These are phyloP conservation scores for Tardiomyces digboiensis DNA, from an alignment of 1,139 yeast genomes.

Conservation along the genomic window DNA sequence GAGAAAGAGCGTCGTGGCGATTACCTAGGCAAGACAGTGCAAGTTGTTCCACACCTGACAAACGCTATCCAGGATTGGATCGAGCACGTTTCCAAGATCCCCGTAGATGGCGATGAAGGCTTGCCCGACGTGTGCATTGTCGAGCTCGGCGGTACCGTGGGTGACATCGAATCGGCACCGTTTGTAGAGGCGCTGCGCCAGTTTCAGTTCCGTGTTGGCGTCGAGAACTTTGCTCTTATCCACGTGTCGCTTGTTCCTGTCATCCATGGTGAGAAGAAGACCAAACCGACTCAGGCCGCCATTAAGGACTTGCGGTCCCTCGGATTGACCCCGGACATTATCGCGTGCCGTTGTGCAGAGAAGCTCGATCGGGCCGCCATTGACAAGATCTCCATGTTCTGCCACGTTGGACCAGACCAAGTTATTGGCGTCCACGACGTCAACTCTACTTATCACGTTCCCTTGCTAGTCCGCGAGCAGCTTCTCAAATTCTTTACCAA, in stretches of 20 bases:
- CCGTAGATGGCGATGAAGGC: slow-evolving; percentile 86
- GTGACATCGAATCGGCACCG: slow-evolving; percentile 98
- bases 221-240: slow-evolving; percentile 87
- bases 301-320: slow-evolving; percentile 91
- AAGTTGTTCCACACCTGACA: slow-evolving; percentile 96
- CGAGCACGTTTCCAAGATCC: slow-evolving; percentile 81
- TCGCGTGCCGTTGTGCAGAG: slow-evolving; percentile 94
- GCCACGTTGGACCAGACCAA: slow-evolving; percentile 97
- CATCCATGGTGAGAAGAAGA: slow-evolving; percentile 96
- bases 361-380: slow-evolving; percentile 74
- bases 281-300: slow-evolving; percentile 99
- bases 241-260: slow-evolving; percentile 97
- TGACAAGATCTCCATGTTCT: slow-evolving; percentile 96
- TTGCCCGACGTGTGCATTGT: slow-evolving; percentile 90
- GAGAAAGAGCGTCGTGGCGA: slow-evolving; percentile 96
- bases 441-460: slow-evolving; percentile 95
- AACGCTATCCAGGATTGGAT: slow-evolving; percentile 99
- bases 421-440: slow-evolving; percentile 97
- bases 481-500: slow-evolving; percentile 65
- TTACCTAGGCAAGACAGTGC: slow-evolving; percentile 98
- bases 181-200: slow-evolving; percentile 98
- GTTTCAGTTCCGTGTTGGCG: slow-evolving; percentile 95
- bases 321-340: slow-evolving; percentile 93
- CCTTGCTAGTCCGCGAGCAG: slow-evolving; percentile 82
- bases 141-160: slow-evolving; percentile 98